Evolutionary conservation across 257 asterid genomes (phyloP).

Genomic region (Rehmannia glutinosa): DNA sequence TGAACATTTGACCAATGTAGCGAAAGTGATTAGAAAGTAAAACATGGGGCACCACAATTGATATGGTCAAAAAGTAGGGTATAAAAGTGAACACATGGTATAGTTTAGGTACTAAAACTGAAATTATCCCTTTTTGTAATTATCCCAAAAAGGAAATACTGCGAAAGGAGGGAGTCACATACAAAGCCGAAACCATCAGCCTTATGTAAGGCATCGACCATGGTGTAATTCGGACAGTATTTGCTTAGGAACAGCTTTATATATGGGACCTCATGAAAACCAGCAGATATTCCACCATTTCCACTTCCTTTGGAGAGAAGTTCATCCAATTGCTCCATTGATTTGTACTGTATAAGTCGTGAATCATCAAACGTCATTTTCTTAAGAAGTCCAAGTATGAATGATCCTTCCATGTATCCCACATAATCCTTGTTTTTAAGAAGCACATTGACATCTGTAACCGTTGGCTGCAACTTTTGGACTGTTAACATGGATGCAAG

Average conservation of each 20-base stretch:
- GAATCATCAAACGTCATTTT: constrained; percentile 19
- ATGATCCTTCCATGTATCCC: constrained; percentile 27
- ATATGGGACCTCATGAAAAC: constrained; percentile 33
- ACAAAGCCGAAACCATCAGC: constrained; percentile 51
- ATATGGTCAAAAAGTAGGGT: too few species aligned
- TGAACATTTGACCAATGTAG: too few species aligned
- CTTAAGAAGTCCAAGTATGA: constrained; percentile 18
- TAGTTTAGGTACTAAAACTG: too few species aligned
- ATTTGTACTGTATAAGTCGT: not conserved
- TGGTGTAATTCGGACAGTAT: constrained; percentile 35
- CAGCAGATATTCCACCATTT: constrained; percentile 33
- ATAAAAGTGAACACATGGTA: too few species aligned
- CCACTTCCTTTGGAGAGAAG: constrained; percentile 25
- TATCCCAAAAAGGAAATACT: too few species aligned
- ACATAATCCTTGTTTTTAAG: constrained; percentile 21
- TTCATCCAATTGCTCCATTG: constrained; percentile 13
- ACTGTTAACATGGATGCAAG: constrained; percentile 51
- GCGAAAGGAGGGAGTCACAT: too few species aligned
- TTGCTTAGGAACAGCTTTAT: constrained; percentile 33
- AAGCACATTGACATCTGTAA: constrained; percentile 34
- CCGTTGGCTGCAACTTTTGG: constrained; percentile 42
- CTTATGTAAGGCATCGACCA: constrained; percentile 31
- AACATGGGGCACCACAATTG: too few species aligned
- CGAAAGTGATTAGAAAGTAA: too few species aligned
- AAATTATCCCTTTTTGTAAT: too few species aligned